Percentiles rank a stretch among this genome's conserved stretches.
These are phyloP conservation scores for Pythium guiyangense DNA, from an alignment of 352 stramenopile species.

Conservation along the genomic window DNA sequence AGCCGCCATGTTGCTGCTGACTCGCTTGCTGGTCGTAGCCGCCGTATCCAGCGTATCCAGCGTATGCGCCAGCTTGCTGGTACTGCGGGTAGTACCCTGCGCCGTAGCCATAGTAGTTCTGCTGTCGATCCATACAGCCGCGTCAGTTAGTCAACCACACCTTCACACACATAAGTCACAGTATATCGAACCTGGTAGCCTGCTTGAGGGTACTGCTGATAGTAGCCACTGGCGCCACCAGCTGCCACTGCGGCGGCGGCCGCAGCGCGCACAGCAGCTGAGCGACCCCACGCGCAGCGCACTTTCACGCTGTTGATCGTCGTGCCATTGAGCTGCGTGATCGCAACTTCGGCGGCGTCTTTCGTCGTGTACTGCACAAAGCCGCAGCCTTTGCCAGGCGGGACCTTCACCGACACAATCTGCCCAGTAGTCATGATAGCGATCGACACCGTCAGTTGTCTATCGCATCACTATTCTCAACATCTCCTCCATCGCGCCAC, in stretches of 20 bases:
- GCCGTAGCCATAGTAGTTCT: conserved; percentile 64
- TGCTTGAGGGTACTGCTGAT: conserved; percentile 42
- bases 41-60: conserved; percentile 41
- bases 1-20: conserved; percentile 32
- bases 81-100: conserved; percentile 59
- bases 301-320: conserved; percentile 79
- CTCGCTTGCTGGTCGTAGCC: conserved; percentile 40
- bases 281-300: conserved; percentile 86
- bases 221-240: conserved; percentile 30
- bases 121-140: background rate
- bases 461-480: too few relatives aligned
- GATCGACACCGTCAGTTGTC: background rate
- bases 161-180: background rate
- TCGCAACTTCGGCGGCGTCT: conserved; percentile 80
- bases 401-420: conserved; percentile 82
- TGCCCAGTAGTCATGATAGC: conserved; percentile 5
- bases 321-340: conserved; percentile 86
- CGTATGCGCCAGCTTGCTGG: conserved; percentile 27
- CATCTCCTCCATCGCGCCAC: too few relatives aligned
- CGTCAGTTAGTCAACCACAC: background rate
- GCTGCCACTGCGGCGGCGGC: conserved; percentile 11
- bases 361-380: conserved; percentile 89
- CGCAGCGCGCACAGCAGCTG: conserved; percentile 45
- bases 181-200: conserved; percentile 19
- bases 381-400: conserved; percentile 84